Base-by-base conservation (phyloP, 2,329 filamentous ascomycete genomes). In the Thermothelomyces thermophilus region DNA sequence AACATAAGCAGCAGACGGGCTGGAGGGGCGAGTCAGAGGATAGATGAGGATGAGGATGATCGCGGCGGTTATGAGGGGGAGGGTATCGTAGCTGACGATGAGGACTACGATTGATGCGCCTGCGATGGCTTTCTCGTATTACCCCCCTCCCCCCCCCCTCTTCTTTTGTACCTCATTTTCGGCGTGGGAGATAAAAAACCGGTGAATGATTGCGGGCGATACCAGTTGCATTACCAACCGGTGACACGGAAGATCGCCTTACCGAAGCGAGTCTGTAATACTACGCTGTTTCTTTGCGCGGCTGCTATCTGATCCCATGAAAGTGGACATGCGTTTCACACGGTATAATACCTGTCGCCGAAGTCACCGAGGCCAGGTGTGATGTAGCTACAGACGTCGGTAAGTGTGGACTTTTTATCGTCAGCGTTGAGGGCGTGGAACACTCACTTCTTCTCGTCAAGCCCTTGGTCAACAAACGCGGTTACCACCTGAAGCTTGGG, bases 281-380 rank as follows among this genome's bases (percentile, higher is more conserved):
- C 24, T 46, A 48, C 36, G 34, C 24, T 47, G 42, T 36, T 43
- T 44, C n/a, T 45, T 47, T 34, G 24, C 33, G 39, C 46, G 11
- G 9, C 26, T 17, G 41, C 50, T 46, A 35, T 41, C 16, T 26
- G 28, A 41, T 39, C n/a, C n/a, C n/a, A n/a, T n/a, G 19, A 22
- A 28, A 37, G 7, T n/a, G 35, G 36, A 30, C 10, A 5, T 16
- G 33, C 6, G 13, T 35, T 55, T 69, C 66, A 95, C 68, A 95
- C 80, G 49, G 91, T 96, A 69, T 96, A 97, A 70, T 93, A 97
- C 58, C 91, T 79, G 67, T 97, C 91, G 53, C 91, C 91, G 68
- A 97, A 97, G 67, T 97, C 91, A 58, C 91, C 91, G 16, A 97
- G 76, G 24, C 91, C 91, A 24, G 91, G 91, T 48, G 95, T 82